These are phyloP conservation scores for Oidiodendron maius DNA, from an alignment of 495 filamentous ascomycete species.

Conservation along the genomic window DNA sequence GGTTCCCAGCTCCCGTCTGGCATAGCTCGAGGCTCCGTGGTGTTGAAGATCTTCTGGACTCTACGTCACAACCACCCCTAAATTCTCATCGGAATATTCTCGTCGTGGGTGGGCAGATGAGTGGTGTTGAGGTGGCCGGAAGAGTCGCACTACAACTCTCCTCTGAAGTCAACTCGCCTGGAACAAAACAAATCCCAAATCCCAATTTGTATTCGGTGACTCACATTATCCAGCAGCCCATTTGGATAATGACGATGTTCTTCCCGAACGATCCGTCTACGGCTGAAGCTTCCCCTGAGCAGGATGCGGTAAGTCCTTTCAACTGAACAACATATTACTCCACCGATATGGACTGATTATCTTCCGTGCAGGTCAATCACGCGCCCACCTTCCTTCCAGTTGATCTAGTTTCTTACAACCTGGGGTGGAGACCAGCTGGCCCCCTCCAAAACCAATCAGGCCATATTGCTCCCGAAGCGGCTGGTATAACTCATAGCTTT, in stretches of 20 bases:
- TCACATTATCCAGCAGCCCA: conserved; percentile 62
- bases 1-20: conserved; percentile 27
- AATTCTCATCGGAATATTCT: conserved; percentile 37
- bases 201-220: conserved; percentile 24
- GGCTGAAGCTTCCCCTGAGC: neutral
- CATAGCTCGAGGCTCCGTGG: conserved; percentile 55
- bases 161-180: conserved; percentile 42
- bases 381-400: conserved; percentile 62
- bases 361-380: conserved; percentile 17
- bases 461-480: conserved; percentile 47
- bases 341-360: neutral
- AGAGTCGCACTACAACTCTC: conserved; percentile 66
- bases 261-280: conserved; percentile 35
- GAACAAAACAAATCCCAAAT: conserved; percentile 15
- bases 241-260: conserved; percentile 68
- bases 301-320: conserved; percentile 1
- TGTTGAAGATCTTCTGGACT: conserved; percentile 28
- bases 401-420: conserved; percentile 72
- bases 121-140: conserved; percentile 70
- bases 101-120: conserved; percentile 80
- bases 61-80: conserved; percentile 17
- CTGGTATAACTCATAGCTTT: conserved; percentile 43
- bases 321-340: neutral
- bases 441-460: conserved; percentile 54
- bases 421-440: conserved; percentile 49